Conservation (phyloP, 768 basidiomycete species). For the Macrolepiota fuliginosa region DNA sequence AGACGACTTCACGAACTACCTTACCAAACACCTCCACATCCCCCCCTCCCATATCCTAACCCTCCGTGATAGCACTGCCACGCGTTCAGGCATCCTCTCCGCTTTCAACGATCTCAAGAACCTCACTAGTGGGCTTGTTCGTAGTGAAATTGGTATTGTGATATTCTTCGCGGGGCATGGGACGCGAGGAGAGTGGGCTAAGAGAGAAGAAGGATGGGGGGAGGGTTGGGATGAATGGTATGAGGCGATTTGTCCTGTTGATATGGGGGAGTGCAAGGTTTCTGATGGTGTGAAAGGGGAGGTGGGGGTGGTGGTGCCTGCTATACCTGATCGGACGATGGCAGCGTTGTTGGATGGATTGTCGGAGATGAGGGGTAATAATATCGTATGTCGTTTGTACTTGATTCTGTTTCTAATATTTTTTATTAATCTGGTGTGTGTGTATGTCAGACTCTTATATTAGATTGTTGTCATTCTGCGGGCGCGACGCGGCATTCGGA, state of each 20-base stretch:
- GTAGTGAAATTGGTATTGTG: constrained; percentile 31
- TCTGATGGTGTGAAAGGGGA: neutral
- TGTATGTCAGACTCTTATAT: constrained; percentile 47
- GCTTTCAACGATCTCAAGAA: constrained; percentile 25
- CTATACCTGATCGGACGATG: constrained; percentile 44
- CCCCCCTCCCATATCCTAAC: constrained; percentile 30
- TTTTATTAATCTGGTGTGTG: no score
- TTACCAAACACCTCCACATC: constrained; percentile 27
- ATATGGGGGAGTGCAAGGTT: constrained; percentile 20
- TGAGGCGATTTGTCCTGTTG: constrained; percentile 33
- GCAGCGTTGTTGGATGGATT: constrained; percentile 33
- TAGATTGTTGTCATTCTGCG: constrained; percentile 45
- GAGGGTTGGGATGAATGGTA: constrained; percentile 25
- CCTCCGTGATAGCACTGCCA: constrained; percentile 36
- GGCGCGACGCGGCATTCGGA: constrained; percentile 27
- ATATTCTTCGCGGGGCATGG: constrained; percentile 48
- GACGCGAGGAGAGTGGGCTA: constrained; percentile 29
- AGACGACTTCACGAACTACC: constrained; percentile 31
- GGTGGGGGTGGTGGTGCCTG: constrained; percentile 19
- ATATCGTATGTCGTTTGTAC: constrained; percentile 34
- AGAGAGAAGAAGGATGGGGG: constrained; percentile 23
- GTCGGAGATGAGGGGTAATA: constrained; percentile 37
- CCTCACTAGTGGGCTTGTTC: constrained; percentile 10
- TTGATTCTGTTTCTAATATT: no score
- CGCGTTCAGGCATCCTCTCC: constrained; percentile 31